Conservation (phyloP, 768 basidiomycete species). For the Mycena alexandri region DNA sequence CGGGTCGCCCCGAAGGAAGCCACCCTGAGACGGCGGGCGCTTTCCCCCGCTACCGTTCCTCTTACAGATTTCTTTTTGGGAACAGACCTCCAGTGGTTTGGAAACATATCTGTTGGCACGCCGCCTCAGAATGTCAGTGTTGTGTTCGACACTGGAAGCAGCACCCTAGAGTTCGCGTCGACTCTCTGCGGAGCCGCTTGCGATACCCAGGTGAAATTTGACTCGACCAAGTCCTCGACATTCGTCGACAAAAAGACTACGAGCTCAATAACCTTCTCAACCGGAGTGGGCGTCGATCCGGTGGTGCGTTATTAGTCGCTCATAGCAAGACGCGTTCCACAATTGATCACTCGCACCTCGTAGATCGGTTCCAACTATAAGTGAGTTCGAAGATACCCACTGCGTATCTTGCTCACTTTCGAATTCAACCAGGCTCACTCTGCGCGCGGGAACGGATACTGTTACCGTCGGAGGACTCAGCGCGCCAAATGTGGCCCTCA, state of each 20-base stretch:
- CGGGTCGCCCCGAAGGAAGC: slow-evolving; percentile 22
- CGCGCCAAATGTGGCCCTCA: slow-evolving; percentile 53
- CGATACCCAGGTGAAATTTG: slow-evolving; percentile 58
- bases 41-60: slow-evolving; percentile 55
- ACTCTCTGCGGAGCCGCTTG: slow-evolving; percentile 62
- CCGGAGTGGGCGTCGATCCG: slow-evolving; percentile 69
- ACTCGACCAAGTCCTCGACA: slow-evolving; percentile 63
- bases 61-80: slow-evolving; percentile 66
- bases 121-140: slow-evolving; percentile 61
- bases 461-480: slow-evolving; percentile 62
- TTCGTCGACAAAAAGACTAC: slow-evolving; percentile 59
- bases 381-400: neutral
- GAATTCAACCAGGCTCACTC: slow-evolving; percentile 46
- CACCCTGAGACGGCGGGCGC: slow-evolving; percentile 49
- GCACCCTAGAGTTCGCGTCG: slow-evolving; percentile 28
- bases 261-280: slow-evolving; percentile 61
- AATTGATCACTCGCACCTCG: too few species aligned
- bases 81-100: slow-evolving; percentile 65
- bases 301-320: slow-evolving; percentile 41
- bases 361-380: slow-evolving; percentile 55
- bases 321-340: too few species aligned
- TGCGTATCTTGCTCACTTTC: neutral
- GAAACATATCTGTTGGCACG: slow-evolving; percentile 47
- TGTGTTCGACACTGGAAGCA: slow-evolving; percentile 70
- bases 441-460: slow-evolving; percentile 61